Evolutionary conservation across 2,329 filamentous ascomycete species (phyloP), one percentile per base, ranked within the genome.

Genomic region (Grosmannia clavigera): DNA sequence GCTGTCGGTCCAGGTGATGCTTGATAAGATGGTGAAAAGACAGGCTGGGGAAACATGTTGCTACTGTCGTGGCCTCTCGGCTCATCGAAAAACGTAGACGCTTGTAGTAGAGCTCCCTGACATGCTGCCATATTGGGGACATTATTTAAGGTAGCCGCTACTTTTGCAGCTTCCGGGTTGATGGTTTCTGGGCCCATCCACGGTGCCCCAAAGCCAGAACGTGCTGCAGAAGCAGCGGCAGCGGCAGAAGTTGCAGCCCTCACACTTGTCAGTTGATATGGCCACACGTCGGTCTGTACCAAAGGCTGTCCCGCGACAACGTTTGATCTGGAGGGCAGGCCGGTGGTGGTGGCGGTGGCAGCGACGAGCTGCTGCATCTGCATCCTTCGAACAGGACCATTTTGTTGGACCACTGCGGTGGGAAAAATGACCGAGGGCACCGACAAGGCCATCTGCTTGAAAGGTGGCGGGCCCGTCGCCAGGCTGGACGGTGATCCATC

Each of bases 361-460:
- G 31, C 56, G 6, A 38, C 43, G 11, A 48, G 55, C 12, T 60
- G 61, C 16, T 58, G 58, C 5, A 48, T 16, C 5, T 58, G 60
- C 33, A 51, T 9, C 2, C 40, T 52, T 1, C 43, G 54, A n/a
- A 35, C 14, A 6, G 50, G 7, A 19, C 43, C 29, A n/a, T 57
- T 38, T 1, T 64, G 66, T 14, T 67, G 66, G 48, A 65, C 63
- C 27, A 68, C 62, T 3, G 69, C 66, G 43, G 68, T 71, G 2
- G 71, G 70, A 55, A 70, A 71, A 14, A 73, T 66, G 43, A 70
- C 69, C 25, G 71, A 72, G 11, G 73, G 70, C 7, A 81, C 79
- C 3, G 89, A 85, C 33, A 95, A 76, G 25, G 94, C 78, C 69
- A 96, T 83, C 70, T 96, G 91, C 73, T 96, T 96, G 55, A 84